Base-by-base conservation (phyloP, 495 filamentous ascomycete species). In the Xylaria venustula region DNA sequence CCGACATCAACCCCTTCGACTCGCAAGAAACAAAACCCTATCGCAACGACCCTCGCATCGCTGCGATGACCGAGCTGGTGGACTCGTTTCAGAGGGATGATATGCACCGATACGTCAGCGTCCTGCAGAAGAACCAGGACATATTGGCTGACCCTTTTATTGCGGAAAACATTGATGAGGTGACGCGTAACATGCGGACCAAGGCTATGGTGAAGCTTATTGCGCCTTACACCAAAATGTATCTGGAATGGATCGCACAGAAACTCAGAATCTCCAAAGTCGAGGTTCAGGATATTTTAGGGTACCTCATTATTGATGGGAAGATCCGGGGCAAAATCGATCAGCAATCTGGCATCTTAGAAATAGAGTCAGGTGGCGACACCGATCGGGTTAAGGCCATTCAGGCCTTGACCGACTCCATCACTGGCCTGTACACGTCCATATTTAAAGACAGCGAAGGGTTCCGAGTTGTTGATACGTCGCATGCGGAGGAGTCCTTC, bases 1-100 rank as follows among this genome's bases (percentile, higher is more conserved):
- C 92, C n/a, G 87, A 96, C 71, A 98, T 98, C 85, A 98, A 98
- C 71, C 95, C 94, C 0, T 98, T 98, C 75, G 93, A 98, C 73
- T 97, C 92, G 30, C 94, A 97, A 75, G 95, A 98, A 76, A 98
- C 93, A n/a, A 98, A 98, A 76, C 93, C 94, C 0, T 98, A 98
- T 81, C 92, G 91, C 74, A 93, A 89, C 64, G 93, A 98, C 71
- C 90, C 91, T 14, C 89, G 93, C 40, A 97, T 98, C 66, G 87
- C 90, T 7, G 92, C 91, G 61, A 98, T 98, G 94, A 98, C 93
- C 1, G 90, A 97, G 60, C 82, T 98, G 1, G 94, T 98, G 3
- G 91, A 98, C 67, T 92, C 94, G 1, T 98, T 95, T 76, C 94
- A 98, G 73, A 85, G 89, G 23, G 92, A 98, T 70, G 95, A 98